phyloP scores from a whole-genome alignment of 345 rosid species.

The Geranium rotundifolium region DNA sequence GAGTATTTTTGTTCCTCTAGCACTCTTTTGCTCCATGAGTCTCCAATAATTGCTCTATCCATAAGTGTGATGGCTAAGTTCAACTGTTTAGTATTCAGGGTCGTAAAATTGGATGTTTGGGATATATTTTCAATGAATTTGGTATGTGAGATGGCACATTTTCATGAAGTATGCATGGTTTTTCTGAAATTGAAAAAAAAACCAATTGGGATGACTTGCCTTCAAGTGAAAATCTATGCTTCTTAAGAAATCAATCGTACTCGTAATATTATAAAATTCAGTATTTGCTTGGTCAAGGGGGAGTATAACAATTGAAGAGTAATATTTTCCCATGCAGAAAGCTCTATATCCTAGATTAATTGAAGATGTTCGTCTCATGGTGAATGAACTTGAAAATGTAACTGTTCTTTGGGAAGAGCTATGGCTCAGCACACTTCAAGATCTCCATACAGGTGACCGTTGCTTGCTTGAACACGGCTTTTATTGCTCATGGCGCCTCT shows the following conservation, averaged over 20 bases:
- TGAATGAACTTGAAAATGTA: conserved; percentile 73
- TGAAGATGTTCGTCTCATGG: conserved; percentile 90
- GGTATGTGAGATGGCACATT: too few relatives aligned
- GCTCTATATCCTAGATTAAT: conserved; percentile 74
- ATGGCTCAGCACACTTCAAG: conserved; percentile 95
- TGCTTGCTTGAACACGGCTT: conserved; percentile 8
- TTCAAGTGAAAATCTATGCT: too few relatives aligned
- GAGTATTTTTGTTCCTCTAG: not conserved
- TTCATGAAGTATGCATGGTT: too few relatives aligned
- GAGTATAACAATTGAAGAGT: conserved; percentile 10
- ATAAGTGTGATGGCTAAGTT: not conserved
- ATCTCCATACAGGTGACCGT: conserved; percentile 73
- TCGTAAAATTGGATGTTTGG: too few relatives aligned
- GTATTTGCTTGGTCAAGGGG: conserved; percentile 5
- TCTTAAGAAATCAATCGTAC: not conserved
- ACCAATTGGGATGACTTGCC: too few relatives aligned
- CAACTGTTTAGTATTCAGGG: too few relatives aligned
- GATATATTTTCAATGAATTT: too few relatives aligned
- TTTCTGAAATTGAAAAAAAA: too few relatives aligned
- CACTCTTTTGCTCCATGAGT: not conserved
- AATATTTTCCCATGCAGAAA: conserved; percentile 40
- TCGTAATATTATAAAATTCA: conserved; percentile 10
- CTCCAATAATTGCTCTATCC: not conserved
- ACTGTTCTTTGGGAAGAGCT: conserved; percentile 98
- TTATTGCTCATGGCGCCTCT: conserved; percentile 8